Conservation (phyloP, 352 stramenopile genomes). For the Achlya hypogyna region DNA sequence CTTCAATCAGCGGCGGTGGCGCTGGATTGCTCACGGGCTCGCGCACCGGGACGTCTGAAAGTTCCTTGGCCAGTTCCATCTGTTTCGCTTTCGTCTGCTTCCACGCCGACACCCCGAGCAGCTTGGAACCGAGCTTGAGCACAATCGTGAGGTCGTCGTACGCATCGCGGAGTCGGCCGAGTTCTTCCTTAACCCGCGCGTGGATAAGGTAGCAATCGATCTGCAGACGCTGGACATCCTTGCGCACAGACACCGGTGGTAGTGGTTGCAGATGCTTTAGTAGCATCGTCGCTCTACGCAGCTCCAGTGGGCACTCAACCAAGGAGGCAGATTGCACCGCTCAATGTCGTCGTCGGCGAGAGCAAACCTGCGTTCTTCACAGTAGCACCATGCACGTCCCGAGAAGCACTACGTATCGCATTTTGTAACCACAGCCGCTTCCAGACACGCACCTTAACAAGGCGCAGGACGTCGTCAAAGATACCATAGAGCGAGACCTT, state of each 20-base stretch:
- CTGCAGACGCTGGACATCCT: neutral
- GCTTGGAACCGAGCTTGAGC: conserved; percentile 11
- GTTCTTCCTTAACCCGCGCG: neutral
- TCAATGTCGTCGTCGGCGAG: conserved; percentile 9
- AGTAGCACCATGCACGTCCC: conserved; percentile 9
- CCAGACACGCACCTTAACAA: neutral
- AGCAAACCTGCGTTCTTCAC: neutral
- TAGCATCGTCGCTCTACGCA: neutral
- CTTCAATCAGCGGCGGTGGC: too few relatives aligned
- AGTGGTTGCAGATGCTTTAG: neutral
- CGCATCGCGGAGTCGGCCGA: neutral
- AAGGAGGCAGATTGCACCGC: neutral
- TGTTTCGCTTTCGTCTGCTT: conserved; percentile 4
- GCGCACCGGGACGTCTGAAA: neutral
- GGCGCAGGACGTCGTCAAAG: neutral
- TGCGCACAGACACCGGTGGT: neutral
- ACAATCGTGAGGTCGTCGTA: conserved; percentile 1
- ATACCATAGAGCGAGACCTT: neutral
- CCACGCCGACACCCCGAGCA: conserved; percentile 1
- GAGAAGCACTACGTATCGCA: conserved; percentile 12
- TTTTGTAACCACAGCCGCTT: neutral
- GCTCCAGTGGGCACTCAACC: neutral
- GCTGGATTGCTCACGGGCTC: too few relatives aligned
- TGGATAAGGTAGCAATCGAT: conserved; percentile 15
- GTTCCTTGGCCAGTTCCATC: neutral